Conservation (phyloP, 108 stramenopile species). For the Pseudonitzschia multistriata region DNA sequence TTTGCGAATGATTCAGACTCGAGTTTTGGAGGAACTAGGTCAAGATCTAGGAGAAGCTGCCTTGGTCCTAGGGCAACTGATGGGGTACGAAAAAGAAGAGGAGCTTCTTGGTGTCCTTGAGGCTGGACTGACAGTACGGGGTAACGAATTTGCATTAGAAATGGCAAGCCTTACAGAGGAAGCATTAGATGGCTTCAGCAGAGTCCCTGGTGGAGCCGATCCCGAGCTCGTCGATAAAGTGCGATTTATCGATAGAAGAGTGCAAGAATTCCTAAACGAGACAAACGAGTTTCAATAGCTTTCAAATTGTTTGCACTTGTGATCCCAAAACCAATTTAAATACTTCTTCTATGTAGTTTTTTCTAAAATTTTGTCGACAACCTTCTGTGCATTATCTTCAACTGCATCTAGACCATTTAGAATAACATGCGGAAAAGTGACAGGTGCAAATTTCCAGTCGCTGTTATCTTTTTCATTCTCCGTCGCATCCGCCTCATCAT, state of each 20-base stretch:
- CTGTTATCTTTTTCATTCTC: constrained; percentile 31
- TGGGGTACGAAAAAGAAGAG: constrained; percentile 64
- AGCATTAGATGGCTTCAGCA: constrained; percentile 68
- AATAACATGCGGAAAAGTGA: constrained; percentile 45
- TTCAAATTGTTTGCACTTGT: not conserved
- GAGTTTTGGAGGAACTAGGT: constrained; percentile 76
- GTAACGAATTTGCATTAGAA: constrained; percentile 64
- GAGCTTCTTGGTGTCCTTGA: constrained; percentile 75
- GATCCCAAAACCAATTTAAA: not conserved
- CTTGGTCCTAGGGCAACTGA: constrained; percentile 64
- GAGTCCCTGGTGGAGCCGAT: constrained; percentile 56
- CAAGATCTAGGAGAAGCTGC: constrained; percentile 73
- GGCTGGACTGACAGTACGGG: constrained; percentile 72
- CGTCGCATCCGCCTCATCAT: not conserved
- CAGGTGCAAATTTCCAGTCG: constrained; percentile 70
- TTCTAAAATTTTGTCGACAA: constrained; percentile 32
- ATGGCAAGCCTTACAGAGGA: constrained; percentile 56
- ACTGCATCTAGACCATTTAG: constrained; percentile 46
- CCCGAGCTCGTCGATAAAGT: constrained; percentile 58
- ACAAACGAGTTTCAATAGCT: constrained; percentile 20
- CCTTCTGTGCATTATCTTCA: constrained; percentile 37
- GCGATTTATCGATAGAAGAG: constrained; percentile 50
- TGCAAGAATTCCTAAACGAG: constrained; percentile 37
- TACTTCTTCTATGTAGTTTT: not conserved
- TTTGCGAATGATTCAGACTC: constrained; percentile 68